A percentile compares a stretch with the other conserved stretches of the same genome.
phyloP scores from a whole-genome alignment of 768 basidiomycete species.

The Mrakia frigida region DNA sequence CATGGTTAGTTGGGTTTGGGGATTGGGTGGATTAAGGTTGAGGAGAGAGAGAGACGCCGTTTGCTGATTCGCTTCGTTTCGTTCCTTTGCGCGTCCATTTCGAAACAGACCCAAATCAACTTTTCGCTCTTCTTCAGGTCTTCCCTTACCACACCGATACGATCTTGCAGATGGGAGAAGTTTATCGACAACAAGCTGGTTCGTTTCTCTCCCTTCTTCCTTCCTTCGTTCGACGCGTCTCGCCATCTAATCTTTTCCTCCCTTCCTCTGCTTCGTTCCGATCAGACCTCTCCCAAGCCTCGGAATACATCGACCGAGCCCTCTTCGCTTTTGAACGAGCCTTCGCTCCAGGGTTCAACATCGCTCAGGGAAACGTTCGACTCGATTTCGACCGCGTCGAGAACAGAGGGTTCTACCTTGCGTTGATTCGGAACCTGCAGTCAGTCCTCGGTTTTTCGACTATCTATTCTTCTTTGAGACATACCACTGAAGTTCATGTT shows the following conservation, averaged over 20 bases:
- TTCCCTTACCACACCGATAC: constrained; percentile 93
- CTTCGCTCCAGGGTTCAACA: constrained; percentile 78
- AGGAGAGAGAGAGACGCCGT: neutral
- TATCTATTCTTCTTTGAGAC: too few relatives aligned
- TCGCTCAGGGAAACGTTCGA: constrained; percentile 71
- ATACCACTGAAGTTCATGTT: too few relatives aligned
- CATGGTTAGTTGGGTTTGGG: constrained; percentile 70
- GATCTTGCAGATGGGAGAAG: constrained; percentile 55
- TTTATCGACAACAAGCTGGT: constrained; percentile 37
- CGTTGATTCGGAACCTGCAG: constrained; percentile 75
- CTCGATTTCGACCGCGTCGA: constrained; percentile 87
- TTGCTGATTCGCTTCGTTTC: too few relatives aligned
- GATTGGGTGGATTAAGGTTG: too few relatives aligned
- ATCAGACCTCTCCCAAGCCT: constrained; percentile 71
- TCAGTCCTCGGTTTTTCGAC: too few relatives aligned
- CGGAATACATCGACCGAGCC: constrained; percentile 86
- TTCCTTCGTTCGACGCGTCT: neutral
- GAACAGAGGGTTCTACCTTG: constrained; percentile 87
- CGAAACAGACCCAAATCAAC: constrained; percentile 45
- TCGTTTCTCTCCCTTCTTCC: neutral
- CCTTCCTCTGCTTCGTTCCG: neutral
- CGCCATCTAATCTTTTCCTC: neutral
- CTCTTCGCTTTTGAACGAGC: constrained; percentile 88
- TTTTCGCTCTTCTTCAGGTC: constrained; percentile 67
- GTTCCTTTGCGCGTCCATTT: neutral